These are phyloP conservation scores for Bolboschoenoplectus hybrid DNA, from an alignment of 202 grass and related monocot genomes.

Conservation along the genomic window DNA sequence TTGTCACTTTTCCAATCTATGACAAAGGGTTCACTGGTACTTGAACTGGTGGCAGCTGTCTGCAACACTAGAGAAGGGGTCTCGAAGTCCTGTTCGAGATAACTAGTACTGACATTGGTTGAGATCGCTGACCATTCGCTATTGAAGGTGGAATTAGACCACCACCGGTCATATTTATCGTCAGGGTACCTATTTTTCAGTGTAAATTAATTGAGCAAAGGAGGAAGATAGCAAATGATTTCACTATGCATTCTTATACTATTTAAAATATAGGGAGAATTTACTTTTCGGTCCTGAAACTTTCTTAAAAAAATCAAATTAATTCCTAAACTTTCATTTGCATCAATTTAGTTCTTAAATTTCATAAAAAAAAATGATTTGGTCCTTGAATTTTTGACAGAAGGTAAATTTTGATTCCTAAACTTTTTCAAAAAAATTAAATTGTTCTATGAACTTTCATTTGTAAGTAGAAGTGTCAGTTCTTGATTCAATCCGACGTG, in stretches of 20 bases:
- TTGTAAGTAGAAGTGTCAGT: too few species aligned
- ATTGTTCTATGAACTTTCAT: too few species aligned
- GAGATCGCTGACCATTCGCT: slow-evolving; percentile 38
- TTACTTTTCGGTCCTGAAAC: too few species aligned
- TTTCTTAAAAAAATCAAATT: too few species aligned
- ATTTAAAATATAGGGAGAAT: neutral
- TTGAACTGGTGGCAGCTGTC: neutral
- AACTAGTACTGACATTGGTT: neutral
- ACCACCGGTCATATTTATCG: slow-evolving; percentile 52
- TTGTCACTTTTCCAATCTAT: neutral
- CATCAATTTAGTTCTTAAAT: too few species aligned
- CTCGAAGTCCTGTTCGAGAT: neutral
- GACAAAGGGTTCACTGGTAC: neutral
- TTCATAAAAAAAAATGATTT: too few species aligned
- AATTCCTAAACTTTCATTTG: too few species aligned
- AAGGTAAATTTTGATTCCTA: too few species aligned
- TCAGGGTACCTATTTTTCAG: slow-evolving; percentile 46
- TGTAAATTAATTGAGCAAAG: neutral
- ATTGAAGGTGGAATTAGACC: slow-evolving; percentile 25
- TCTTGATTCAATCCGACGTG: too few species aligned
- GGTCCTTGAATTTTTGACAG: too few species aligned
- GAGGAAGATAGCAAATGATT: neutral
- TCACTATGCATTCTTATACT: neutral
- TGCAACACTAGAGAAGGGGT: neutral
- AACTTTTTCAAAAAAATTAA: too few species aligned